Evolutionary conservation across 2,329 filamentous ascomycete genomes (phyloP).

Genomic region (Bipolaris bicolor): DNA sequence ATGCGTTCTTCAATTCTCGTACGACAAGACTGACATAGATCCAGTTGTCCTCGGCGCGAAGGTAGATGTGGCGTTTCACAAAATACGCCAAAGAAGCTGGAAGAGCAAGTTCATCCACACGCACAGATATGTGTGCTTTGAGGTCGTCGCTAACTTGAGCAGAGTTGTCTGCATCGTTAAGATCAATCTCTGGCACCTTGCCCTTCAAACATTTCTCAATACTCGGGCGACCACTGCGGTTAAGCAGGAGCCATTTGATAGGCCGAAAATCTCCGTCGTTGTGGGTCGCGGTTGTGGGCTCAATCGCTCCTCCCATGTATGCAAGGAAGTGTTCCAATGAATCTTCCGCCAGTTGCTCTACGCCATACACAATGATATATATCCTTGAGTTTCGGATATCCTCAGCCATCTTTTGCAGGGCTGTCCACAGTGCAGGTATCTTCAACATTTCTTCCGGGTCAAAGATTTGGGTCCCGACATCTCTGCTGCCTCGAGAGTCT

Average conservation of each 20-base stretch:
- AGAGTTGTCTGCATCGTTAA: conserved; percentile 25
- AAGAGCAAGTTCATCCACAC: conserved; percentile 24
- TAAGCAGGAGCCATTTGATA: conserved; percentile 30
- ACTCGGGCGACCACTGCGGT: conserved; percentile 26
- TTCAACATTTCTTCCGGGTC: conserved; percentile 24
- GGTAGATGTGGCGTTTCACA: conserved; percentile 30
- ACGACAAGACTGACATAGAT: conserved; percentile 33
- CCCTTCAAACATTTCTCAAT: conserved; percentile 24
- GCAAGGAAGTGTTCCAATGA: conserved; percentile 23
- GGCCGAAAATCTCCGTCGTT: conserved; percentile 7
- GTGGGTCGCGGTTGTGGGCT: not conserved
- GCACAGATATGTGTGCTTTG: conserved; percentile 21
- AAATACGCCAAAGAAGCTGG: conserved; percentile 28
- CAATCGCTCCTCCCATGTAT: conserved; percentile 15
- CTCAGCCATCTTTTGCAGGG: conserved; percentile 24
- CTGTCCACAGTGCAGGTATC: conserved; percentile 25
- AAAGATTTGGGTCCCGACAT: conserved; percentile 23
- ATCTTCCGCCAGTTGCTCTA: conserved; percentile 31
- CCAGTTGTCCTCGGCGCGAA: conserved; percentile 29
- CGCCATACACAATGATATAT: conserved; percentile 27
- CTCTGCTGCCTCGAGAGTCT: conserved; percentile 26
- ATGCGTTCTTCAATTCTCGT: conserved; percentile 32
- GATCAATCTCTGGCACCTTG: conserved; percentile 26
- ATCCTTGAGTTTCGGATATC: conserved; percentile 15
- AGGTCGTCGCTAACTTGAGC: conserved; percentile 26